Base-by-base conservation (phyloP, 192 early-diverging fungal species). In the Coemansia sp. region DNA sequence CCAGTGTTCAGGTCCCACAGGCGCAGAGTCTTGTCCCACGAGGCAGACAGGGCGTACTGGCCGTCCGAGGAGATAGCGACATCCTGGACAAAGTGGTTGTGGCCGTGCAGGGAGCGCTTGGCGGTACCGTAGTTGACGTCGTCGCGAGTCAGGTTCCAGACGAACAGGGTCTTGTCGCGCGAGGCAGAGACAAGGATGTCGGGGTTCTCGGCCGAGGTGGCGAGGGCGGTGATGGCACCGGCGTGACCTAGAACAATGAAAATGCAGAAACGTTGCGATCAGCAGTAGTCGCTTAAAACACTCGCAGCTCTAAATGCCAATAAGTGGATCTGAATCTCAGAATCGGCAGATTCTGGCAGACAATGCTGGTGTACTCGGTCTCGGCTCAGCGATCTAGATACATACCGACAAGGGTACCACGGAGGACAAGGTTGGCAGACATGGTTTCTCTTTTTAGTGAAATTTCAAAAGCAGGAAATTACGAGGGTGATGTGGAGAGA, bases 61-160 rank as follows among this genome's bases (percentile, higher is more conserved):
- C 97, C 97, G 82, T 99, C 97, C 59, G 94, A 96, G 69, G 95
- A 97, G 87, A 99, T 94, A 65, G 91, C 95, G 68, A 99, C 89
- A 85, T 99, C 97, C 84, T 95, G 87, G 66, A 99, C 95, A 77
- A 98, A 96, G 91, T 96, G 95, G 91, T 95, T 97, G 94, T 99
- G 97, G 81, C 97, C 97, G 64, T 86, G 84, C 66, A 99, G 91
- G 75, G 94, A 84, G 78, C 91, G 91, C 69, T 88, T 89, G 79
- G 96, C 88, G 62, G 90, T 76, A 82, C 94, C 97, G 84, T 93
- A 99, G 88, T 88, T 91, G 70, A 85, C 80, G 75, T 95, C 94
- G 84, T 95, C 94, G 79, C 93, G 91, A 76, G 91, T 91, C 84
- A 99, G 85, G 79, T 89, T 85, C 97, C 97, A 99, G 85, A 99